A percentile compares a stretch with the other conserved stretches of the same genome.
These are phyloP conservation scores for Rugonectria rugulosa DNA, from an alignment of 2,329 filamentous ascomycete genomes.

Conservation along the genomic window DNA sequence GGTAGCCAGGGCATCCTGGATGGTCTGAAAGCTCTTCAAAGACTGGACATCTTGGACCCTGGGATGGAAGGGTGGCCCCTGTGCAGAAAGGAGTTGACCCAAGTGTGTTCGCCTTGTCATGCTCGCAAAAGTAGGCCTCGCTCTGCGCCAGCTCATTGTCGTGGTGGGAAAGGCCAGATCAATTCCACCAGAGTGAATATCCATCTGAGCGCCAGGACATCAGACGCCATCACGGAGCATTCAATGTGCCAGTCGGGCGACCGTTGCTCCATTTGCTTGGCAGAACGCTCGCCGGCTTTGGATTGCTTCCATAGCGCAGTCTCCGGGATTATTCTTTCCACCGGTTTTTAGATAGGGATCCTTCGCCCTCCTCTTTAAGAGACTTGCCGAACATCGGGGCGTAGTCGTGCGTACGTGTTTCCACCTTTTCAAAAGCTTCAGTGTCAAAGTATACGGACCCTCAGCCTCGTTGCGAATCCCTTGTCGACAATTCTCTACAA, in stretches of 20 bases:
- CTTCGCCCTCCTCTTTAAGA: constrained; percentile 88
- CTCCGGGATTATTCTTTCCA: constrained; percentile 77
- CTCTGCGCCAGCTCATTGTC: constrained; percentile 93
- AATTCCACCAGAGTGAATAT: constrained; percentile 92
- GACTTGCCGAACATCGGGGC: constrained; percentile 87
- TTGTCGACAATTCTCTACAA: constrained; percentile 84
- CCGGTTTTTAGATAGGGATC: constrained; percentile 72
- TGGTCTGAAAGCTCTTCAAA: constrained; percentile 95
- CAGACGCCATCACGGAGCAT: constrained; percentile 94
- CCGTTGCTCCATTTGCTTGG: constrained; percentile 86
- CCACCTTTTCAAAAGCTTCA: constrained; percentile 81
- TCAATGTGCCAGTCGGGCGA: constrained; percentile 97
- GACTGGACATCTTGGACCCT: constrained; percentile 94
- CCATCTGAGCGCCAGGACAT: constrained; percentile 82
- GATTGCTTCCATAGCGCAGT: constrained; percentile 92
- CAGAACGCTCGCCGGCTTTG: constrained; percentile 90
- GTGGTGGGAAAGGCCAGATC: constrained; percentile 90
- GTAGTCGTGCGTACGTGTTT: constrained; percentile 84
- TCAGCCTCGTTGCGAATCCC: constrained; percentile 80
- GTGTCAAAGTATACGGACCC: constrained; percentile 95
- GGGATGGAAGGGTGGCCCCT: constrained; percentile 89
- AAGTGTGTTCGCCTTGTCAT: constrained; percentile 67
- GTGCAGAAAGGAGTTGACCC: constrained; percentile 96
- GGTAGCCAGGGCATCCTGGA: constrained; percentile 77
- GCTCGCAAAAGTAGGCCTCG: constrained; percentile 78